Percentiles rank a stretch among this genome's conserved stretches.
phyloP scores from a whole-genome alignment of 768 basidiomycete species.

The Gloeophyllum trabeum region DNA sequence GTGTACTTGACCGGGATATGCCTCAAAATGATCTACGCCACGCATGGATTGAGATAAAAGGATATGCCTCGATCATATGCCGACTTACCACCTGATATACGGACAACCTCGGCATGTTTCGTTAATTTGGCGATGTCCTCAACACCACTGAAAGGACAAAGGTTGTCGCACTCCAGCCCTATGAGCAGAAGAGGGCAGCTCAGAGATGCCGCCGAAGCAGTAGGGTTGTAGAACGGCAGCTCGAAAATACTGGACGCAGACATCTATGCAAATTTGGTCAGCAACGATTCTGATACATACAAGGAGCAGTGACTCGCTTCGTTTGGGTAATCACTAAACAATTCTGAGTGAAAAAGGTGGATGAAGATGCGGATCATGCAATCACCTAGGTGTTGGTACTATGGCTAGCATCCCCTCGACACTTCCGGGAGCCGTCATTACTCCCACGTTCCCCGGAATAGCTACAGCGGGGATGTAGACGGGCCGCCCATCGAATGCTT shows the following conservation, averaged over 20 bases:
- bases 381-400: not conserved
- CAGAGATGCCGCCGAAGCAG: not conserved
- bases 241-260: not conserved
- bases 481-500: conserved; percentile 15
- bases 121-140: not conserved
- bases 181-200: not conserved
- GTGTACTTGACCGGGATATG: not conserved
- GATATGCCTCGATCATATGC: not conserved
- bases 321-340: not conserved
- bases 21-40: not conserved
- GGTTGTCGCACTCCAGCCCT: not conserved
- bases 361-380: not conserved
- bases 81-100: not conserved
- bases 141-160: not conserved
- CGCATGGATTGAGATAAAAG: not conserved
- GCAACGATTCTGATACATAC: not conserved
- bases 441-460: conserved; percentile 17
- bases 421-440: conserved; percentile 13
- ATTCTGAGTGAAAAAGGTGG: not conserved
- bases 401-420: conserved; percentile 10
- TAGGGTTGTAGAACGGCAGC: not conserved
- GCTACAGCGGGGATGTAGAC: conserved; percentile 18
- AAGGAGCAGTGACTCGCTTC: not conserved
- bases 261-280: not conserved
- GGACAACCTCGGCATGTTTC: not conserved